Evolutionary conservation across 2,329 filamentous ascomycete species (phyloP).

Genomic region (Coniella vitis): DNA sequence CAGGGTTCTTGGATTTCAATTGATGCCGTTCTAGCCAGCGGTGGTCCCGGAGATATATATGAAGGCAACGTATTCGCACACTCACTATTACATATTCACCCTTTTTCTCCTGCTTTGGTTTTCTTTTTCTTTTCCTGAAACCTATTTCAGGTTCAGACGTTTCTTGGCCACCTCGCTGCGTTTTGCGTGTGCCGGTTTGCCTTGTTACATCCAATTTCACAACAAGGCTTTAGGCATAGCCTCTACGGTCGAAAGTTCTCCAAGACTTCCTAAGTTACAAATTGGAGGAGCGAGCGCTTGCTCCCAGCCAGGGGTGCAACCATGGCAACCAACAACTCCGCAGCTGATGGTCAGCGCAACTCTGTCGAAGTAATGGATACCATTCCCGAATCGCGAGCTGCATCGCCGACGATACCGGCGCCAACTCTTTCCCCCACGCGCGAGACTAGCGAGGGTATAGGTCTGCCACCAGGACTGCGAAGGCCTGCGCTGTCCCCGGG

Average conservation of each 20-base stretch:
- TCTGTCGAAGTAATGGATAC: conserved; percentile 13
- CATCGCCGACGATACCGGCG: conserved; percentile 12
- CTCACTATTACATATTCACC: background rate
- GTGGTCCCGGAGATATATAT: conserved; percentile 5
- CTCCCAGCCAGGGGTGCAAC: background rate
- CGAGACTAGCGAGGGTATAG: conserved; percentile 1
- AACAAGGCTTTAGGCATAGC: too few species aligned
- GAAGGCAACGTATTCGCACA: background rate
- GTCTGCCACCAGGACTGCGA: conserved; percentile 1
- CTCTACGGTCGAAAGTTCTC: too few species aligned
- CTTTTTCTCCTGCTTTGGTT: background rate
- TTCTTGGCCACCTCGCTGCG: conserved; percentile 12
- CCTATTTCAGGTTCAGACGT: conserved; percentile 8
- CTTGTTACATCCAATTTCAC: too few species aligned
- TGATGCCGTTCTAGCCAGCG: background rate
- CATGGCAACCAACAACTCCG: background rate
- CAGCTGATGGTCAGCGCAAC: conserved; percentile 7
- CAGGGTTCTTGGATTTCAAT: background rate
- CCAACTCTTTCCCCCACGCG: conserved; percentile 6
- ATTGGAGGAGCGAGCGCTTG: conserved; percentile 2
- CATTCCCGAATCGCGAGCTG: conserved; percentile 13
- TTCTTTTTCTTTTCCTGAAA: conserved; percentile 9
- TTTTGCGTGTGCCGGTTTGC: too few species aligned
- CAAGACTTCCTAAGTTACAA: conserved; percentile 1
- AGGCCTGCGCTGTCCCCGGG: conserved; percentile 1